Conservation (phyloP, 2,329 filamentous ascomycete species). For the Cladosporium sp. region DNA sequence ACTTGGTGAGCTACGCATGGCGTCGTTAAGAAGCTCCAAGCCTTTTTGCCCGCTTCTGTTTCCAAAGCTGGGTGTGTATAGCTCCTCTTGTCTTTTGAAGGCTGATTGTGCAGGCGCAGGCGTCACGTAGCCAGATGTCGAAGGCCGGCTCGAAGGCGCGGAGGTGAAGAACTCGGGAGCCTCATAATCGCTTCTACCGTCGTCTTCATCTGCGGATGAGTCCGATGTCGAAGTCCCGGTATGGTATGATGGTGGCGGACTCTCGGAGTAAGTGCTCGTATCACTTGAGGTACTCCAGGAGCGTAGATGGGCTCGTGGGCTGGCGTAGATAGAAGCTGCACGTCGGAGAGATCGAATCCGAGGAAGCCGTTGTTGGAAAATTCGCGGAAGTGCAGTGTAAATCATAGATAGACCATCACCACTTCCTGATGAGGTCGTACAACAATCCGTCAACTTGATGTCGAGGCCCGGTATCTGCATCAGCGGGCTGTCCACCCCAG, state of each 20-base stretch:
- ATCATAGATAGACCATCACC: constrained; percentile 11
- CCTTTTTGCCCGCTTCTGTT: constrained; percentile 13
- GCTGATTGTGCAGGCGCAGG: neutral
- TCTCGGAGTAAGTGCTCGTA: neutral
- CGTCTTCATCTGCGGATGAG: constrained; percentile 1
- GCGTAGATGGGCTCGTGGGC: constrained; percentile 4
- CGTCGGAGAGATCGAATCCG: constrained; percentile 14
- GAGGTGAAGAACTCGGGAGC: constrained; percentile 8
- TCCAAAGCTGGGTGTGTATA: neutral
- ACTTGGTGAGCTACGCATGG: neutral
- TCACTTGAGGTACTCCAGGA: constrained; percentile 5
- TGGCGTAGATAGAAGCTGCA: constrained; percentile 11
- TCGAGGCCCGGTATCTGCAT: neutral
- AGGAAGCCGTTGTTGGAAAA: constrained; percentile 10
- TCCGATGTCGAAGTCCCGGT: neutral
- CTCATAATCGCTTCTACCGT: constrained; percentile 2
- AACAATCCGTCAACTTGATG: neutral
- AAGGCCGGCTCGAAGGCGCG: constrained; percentile 15
- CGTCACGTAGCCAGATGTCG: constrained; percentile 11
- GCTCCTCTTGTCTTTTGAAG: neutral
- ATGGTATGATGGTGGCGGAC: constrained; percentile 17
- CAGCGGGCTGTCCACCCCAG: neutral
- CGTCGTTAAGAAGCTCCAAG: constrained; percentile 12
- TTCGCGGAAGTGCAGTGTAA: constrained; percentile 18
- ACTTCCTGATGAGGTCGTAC: neutral